Percentiles rank a stretch among this genome's conserved stretches.
Evolutionary conservation across 148 eudicot species (phyloP).

Genomic region (Agrostemma githago): DNA sequence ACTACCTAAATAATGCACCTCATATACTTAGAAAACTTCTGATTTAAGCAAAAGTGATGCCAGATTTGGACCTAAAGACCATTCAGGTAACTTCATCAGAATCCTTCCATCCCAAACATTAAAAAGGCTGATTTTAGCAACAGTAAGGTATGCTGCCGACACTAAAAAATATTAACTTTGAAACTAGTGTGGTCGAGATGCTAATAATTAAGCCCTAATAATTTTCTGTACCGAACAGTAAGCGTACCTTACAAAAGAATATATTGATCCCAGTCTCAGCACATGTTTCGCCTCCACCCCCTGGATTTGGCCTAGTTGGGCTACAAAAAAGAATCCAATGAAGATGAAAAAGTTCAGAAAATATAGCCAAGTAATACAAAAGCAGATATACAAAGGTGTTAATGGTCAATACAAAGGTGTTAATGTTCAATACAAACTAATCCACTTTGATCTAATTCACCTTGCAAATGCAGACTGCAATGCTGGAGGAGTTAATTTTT

Average conservation of each 20-base stretch:
- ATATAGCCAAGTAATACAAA: neutral
- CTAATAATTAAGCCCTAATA: neutral
- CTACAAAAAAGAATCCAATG: conserved; percentile 34
- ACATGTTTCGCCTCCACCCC: conserved; percentile 97
- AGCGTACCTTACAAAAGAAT: conserved; percentile 74
- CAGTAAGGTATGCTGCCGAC: neutral
- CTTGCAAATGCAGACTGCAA: conserved; percentile 97
- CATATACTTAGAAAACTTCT: neutral
- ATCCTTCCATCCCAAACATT: neutral
- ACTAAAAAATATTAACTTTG: neutral
- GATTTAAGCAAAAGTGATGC: neutral
- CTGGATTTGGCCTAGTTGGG: conserved; percentile 80
- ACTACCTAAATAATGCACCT: neutral
- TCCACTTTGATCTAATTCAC: conserved; percentile 29
- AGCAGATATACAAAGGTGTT: neutral
- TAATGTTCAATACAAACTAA: neutral
- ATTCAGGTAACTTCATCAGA: neutral
- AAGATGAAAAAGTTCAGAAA: conserved; percentile 4
- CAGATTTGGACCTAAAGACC: neutral
- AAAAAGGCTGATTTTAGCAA: neutral
- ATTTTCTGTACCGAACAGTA: neutral
- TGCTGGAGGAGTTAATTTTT: conserved; percentile 76
- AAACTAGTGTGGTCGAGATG: neutral
- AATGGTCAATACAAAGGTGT: neutral
- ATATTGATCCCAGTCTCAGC: conserved; percentile 89